Evolutionary conservation across 176 grass and related monocot genomes (phyloP).

Genomic region (Musa troglodytarum): DNA sequence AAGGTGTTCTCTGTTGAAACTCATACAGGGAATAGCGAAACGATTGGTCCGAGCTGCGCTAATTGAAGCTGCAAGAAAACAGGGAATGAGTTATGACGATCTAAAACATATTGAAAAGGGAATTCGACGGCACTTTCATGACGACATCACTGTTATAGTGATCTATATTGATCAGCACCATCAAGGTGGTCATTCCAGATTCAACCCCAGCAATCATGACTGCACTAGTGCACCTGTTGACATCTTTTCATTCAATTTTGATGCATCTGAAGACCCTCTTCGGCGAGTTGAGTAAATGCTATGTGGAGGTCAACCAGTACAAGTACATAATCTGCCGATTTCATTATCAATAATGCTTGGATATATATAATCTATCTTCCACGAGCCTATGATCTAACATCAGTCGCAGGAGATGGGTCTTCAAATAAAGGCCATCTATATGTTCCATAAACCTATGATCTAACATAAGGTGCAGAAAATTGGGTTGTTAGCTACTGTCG

Average conservation of each 20-base stretch:
- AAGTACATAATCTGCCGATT: neutral
- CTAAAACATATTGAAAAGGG: neutral
- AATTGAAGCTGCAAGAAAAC: conserved; percentile 9
- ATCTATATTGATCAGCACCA: neutral
- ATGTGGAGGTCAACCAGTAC: neutral
- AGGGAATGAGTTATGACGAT: conserved; percentile 1
- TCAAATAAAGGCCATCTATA: neutral
- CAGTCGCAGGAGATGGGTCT: neutral
- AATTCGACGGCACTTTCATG: conserved; percentile 3
- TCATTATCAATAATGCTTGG: conserved; percentile 2
- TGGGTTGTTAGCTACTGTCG: neutral
- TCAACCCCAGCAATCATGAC: neutral
- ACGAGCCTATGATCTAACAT: neutral
- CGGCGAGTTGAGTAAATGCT: neutral
- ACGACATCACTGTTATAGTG: conserved; percentile 5
- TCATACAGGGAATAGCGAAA: conserved; percentile 6
- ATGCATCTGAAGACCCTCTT: conserved; percentile 10
- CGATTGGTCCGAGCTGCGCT: neutral
- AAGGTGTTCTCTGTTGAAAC: neutral
- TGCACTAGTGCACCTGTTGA: neutral
- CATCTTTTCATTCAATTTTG: conserved; percentile 5
- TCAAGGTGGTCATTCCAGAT: conserved; percentile 6
- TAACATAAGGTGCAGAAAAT: neutral
- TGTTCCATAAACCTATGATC: neutral
- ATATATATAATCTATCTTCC: neutral